Evolutionary conservation across 495 filamentous ascomycete species (phyloP).

Genomic region (Chaetomidium leptoderma): DNA sequence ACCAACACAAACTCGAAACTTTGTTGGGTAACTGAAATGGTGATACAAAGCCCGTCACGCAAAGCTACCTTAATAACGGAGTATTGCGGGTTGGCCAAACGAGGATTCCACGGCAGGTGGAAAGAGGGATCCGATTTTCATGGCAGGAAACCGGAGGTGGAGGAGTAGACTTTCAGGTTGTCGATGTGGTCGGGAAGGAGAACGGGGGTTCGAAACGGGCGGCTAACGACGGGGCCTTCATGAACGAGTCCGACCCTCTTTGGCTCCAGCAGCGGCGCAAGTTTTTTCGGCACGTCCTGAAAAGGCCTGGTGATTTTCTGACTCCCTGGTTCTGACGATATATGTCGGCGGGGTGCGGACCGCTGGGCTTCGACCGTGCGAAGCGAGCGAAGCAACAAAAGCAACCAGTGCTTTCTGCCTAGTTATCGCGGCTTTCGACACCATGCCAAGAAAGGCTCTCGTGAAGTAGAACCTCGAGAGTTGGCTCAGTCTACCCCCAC

Average conservation of each 20-base stretch:
- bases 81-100: constrained; percentile 12
- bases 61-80: constrained; percentile 8
- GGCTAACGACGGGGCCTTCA: not conserved
- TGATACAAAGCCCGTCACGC: constrained; percentile 17
- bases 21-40: constrained; percentile 5
- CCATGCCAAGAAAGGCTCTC: not conserved
- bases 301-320: not conserved
- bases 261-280: not conserved
- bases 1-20: constrained; percentile 1
- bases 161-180: not conserved
- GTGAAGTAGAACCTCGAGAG: not conserved
- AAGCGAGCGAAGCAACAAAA: constrained; percentile 10
- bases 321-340: not conserved
- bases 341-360: not conserved
- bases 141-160: not conserved
- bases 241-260: not conserved
- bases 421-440: constrained; percentile 3
- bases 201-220: not conserved
- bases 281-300: not conserved
- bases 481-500: not conserved
- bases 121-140: constrained; percentile 4
- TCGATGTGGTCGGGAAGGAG: constrained; percentile 4
- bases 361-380: not conserved
- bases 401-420: constrained; percentile 11
- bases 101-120: constrained; percentile 2